Evolutionary conservation across 2,329 filamentous ascomycete species (phyloP), one percentile per base, ranked within the genome.

Genomic region (Myriosclerotinia scirpicola): DNA sequence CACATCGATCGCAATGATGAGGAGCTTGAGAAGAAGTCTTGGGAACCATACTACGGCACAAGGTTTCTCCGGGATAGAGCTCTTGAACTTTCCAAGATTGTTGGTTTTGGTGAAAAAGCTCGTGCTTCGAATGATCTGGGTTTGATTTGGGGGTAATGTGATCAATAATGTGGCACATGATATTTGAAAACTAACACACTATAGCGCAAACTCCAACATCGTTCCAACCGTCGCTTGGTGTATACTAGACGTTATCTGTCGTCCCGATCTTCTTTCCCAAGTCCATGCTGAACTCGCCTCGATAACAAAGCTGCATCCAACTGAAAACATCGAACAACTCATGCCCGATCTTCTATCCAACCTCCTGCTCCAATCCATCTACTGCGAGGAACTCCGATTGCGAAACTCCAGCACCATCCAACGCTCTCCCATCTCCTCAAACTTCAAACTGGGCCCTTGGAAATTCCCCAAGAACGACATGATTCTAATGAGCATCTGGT

Each of bases 361-460:
- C 0, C 73, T 76, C 1, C 66, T 79, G 0, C 68, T 80, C 5
- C 78, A 76, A 53, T 77, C 79, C 0, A 73, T 79, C 1, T 80
- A 77, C 42, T 73, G 73, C 9, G 78, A 80, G 54, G 74, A 74
- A 0, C 70, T 79, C 0, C 76, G 79, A 1, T 61, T 80, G 0
- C 67, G 73, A 17, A 64, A 46, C 22, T 66, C 65, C 2, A 65
- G 67, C n/a, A 67, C 59, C 3, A 67, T 73, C n/a, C 67, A 69
- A 44, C 65, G 71, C 17, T 63, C 62, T 12, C 66, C 72, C 1
- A 42, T 69, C 5, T 42, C 65, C n/a, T 67, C 71, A 15, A 71
- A 73, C 15, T 73, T 78, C 50, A 69, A 72, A 1, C 62, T 78
- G 4, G 68, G 69, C 17, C 65, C 67, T 7, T 78, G 74, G 72